phyloP scores from a whole-genome alignment of 192 early-diverging fungal genomes.

The Diversispora epigaea region DNA sequence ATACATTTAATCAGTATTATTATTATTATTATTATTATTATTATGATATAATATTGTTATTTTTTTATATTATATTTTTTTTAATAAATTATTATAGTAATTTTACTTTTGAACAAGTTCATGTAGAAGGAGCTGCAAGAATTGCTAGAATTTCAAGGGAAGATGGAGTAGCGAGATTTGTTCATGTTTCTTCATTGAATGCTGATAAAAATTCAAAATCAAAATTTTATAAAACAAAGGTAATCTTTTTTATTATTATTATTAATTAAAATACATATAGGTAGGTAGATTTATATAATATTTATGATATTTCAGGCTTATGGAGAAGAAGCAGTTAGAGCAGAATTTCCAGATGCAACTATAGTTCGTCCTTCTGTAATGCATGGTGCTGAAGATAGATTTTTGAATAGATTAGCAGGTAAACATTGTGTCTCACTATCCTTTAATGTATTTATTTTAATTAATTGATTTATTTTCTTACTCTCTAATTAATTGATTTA shows the following conservation, averaged over 20 bases:
- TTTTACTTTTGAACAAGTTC: constrained; percentile 82
- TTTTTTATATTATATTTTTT: not conserved
- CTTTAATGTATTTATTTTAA: constrained; percentile 19
- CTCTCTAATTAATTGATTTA: constrained; percentile 15
- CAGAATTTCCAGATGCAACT: constrained; percentile 88
- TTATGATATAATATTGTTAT: not conserved
- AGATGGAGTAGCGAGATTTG: constrained; percentile 77
- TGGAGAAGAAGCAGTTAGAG: constrained; percentile 86
- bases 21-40: not conserved
- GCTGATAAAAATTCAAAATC: constrained; percentile 75
- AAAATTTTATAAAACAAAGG: constrained; percentile 82
- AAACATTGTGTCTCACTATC: constrained; percentile 24
- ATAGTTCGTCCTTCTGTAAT: constrained; percentile 89
- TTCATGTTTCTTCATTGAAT: constrained; percentile 88
- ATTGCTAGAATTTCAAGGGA: constrained; percentile 80
- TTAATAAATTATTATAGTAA: constrained; percentile 57
- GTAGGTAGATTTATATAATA: not conserved
- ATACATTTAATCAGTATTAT: not conserved
- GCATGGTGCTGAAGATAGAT: constrained; percentile 90
- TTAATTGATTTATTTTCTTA: constrained; percentile 6
- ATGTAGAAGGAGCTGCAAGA: constrained; percentile 78
- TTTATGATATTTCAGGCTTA: constrained; percentile 57
- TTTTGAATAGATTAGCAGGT: constrained; percentile 86
- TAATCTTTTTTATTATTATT: constrained; percentile 34
- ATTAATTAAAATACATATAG: not conserved